Percentiles rank a stretch among this genome's conserved stretches.
phyloP scores from a whole-genome alignment of 2,329 filamentous ascomycete species.

The Kalmusia sp. region DNA sequence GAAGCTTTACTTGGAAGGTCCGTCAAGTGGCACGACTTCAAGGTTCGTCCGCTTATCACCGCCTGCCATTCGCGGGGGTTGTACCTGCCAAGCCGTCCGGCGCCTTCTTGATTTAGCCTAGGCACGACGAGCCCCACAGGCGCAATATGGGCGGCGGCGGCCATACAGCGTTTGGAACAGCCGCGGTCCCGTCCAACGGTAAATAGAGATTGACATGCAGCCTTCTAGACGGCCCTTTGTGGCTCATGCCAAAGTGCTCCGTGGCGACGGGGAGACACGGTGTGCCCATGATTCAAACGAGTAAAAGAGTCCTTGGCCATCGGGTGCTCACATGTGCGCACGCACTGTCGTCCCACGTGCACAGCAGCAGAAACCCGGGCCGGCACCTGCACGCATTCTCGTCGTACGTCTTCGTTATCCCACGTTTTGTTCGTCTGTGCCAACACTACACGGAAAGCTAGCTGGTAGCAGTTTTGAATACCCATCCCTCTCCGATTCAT shows the following conservation, averaged over 20 bases:
- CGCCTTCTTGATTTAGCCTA: slow-evolving; percentile 1
- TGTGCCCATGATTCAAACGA: no score
- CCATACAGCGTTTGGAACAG: not conserved
- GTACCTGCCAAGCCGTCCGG: slow-evolving; percentile 3
- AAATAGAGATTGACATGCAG: not conserved
- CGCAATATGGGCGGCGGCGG: not conserved
- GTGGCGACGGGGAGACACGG: not conserved
- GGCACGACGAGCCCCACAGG: not conserved
- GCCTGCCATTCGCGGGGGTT: slow-evolving; percentile 6
- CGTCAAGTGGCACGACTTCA: not conserved
- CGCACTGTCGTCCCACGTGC: not conserved
- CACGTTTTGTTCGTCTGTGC: not conserved
- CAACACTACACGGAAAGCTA: no score
- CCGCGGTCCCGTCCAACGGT: not conserved
- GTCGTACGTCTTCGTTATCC: not conserved
- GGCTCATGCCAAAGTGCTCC: not conserved
- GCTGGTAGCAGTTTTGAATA: no score
- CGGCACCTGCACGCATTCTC: not conserved
- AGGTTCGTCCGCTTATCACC: not conserved
- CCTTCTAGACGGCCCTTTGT: not conserved
- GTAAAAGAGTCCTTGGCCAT: no score
- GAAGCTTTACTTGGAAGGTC: slow-evolving; percentile 4
- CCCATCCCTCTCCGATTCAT: no score
- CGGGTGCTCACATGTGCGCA: not conserved
- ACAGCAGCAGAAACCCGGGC: not conserved